These are phyloP conservation scores for Fusarium algeriense DNA, from an alignment of 2,329 filamentous ascomycete species.

Conservation along the genomic window DNA sequence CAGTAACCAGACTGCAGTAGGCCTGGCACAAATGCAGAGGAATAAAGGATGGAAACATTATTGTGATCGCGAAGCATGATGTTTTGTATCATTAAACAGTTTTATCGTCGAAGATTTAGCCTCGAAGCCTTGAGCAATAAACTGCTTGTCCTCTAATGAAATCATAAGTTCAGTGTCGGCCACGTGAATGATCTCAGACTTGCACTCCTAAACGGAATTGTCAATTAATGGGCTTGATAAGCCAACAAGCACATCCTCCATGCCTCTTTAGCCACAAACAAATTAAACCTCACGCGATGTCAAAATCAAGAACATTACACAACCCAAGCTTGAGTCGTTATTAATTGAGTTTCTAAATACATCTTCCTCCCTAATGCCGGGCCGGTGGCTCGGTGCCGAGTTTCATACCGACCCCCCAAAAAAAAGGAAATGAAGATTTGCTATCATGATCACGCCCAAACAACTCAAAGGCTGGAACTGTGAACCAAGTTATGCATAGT, in stretches of 20 bases:
- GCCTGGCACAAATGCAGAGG: too few species aligned
- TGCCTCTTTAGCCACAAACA: too few species aligned
- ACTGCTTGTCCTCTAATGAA: too few species aligned
- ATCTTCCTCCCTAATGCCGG: not conserved
- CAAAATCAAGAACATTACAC: not conserved
- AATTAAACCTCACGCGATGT: too few species aligned
- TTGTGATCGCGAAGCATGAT: not conserved
- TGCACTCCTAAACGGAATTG: too few species aligned
- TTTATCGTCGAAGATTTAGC: too few species aligned
- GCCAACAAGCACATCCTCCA: too few species aligned
- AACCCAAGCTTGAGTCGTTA: conserved; percentile 34
- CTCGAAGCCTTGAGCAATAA: not conserved
- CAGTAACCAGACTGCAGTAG: too few species aligned
- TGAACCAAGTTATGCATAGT: conserved; percentile 3
- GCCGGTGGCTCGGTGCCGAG: not conserved
- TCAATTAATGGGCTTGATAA: too few species aligned
- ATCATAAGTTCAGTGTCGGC: too few species aligned
- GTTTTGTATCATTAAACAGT: not conserved
- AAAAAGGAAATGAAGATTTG: conserved; percentile 17
- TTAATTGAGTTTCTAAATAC: conserved; percentile 40
- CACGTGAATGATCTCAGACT: too few species aligned
- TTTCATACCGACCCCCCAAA: not conserved
- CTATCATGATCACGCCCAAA: conserved; percentile 17
- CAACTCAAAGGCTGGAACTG: conserved; percentile 11
- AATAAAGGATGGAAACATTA: not conserved